Evolutionary conservation across 1,284 basidiomycete genomes (phyloP).

Genomic region (Mrakiaceae sp.): DNA sequence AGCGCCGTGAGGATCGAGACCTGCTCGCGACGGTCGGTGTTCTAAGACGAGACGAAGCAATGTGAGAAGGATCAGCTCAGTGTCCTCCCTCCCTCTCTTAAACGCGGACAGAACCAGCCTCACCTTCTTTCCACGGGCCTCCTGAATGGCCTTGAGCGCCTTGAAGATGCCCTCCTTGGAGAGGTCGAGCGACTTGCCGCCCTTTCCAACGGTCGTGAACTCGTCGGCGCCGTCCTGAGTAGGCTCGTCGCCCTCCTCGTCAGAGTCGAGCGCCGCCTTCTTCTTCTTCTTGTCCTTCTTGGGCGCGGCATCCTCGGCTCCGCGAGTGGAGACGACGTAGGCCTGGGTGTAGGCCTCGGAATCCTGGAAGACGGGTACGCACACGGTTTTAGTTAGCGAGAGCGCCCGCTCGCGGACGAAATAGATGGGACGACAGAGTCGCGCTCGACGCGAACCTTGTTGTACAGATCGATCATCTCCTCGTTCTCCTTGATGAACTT

Average conservation of each 20-base stretch:
- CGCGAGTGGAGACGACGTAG: conserved; percentile 47
- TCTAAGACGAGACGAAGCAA: conserved; percentile 41
- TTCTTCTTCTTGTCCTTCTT: conserved; percentile 39
- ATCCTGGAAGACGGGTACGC: conserved; percentile 45
- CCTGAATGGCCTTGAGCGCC: conserved; percentile 79
- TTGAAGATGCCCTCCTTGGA: conserved; percentile 88
- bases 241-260: conserved; percentile 37
- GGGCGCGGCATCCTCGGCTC: conserved; percentile 36
- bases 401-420: not conserved
- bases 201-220: conserved; percentile 86
- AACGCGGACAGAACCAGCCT: conserved; percentile 15
- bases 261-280: conserved; percentile 29
- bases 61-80: not conserved
- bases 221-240: conserved; percentile 40
- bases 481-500: conserved; percentile 87
- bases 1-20: conserved; percentile 80
- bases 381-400: too few relatives aligned
- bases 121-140: conserved; percentile 93
- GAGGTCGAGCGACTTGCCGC: conserved; percentile 72
- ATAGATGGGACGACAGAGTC: not conserved
- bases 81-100: not conserved
- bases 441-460: conserved; percentile 45
- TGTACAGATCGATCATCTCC: conserved; percentile 63
- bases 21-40: conserved; percentile 92
- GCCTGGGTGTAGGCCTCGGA: conserved; percentile 77